These are phyloP conservation scores for Hordeum vulgare DNA, from an alignment of 176 grass and related monocot genomes.

Conservation along the genomic window MorexV3_pseudomolecules_assembly NC_058523.1:189295587-189296086, in stretches of 20 bases:
- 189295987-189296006: conserved; percentile 19
- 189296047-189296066: conserved; percentile 33
- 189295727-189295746: not conserved
- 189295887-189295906: not conserved
- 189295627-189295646: conserved; percentile 57
- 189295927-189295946: not conserved
- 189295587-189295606: conserved; percentile 8
- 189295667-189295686: conserved; percentile 18
- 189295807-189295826: not conserved
- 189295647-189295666: conserved; percentile 44
- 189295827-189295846: not conserved
- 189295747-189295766: too few species aligned
- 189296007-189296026: conserved; percentile 64
- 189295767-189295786: not conserved
- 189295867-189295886: not conserved
- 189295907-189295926: not conserved
- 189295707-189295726: not conserved
- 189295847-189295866: not conserved
- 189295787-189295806: not conserved
- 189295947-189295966: not conserved
- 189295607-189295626: conserved; percentile 28
- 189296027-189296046: conserved; percentile 59
- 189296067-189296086: not conserved
- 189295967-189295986: not conserved
- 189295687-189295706: not conserved